These are phyloP conservation scores for Astrocystis sublimbata DNA, from an alignment of 495 filamentous ascomycete genomes.

Conservation along the genomic window DNA sequence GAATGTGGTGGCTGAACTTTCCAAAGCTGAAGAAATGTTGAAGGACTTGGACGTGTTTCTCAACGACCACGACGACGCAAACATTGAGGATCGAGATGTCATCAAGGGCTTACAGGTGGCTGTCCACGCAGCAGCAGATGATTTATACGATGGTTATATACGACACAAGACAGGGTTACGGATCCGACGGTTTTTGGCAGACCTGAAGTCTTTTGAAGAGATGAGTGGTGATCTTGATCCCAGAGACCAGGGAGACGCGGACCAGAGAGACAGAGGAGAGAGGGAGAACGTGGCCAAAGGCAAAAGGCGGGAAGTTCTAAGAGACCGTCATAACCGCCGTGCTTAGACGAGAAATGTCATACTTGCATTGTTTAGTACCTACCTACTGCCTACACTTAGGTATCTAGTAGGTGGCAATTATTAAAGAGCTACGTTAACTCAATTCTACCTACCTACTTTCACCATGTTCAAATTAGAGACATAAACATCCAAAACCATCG, in stretches of 20 bases:
- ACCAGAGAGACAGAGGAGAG: background rate
- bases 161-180: conserved; percentile 46
- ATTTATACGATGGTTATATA: conserved; percentile 46
- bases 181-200: conserved; percentile 48
- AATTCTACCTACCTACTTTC: too few relatives aligned
- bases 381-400: too few relatives aligned
- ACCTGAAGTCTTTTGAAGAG: conserved; percentile 47
- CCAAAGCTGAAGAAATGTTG: conserved; percentile 21
- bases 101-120: conserved; percentile 51
- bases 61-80: conserved; percentile 32
- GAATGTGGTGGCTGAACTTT: conserved; percentile 21
- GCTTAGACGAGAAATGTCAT: conserved; percentile 15
- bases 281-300: background rate
- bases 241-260: background rate
- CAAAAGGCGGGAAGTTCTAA: background rate
- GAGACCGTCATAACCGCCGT: conserved; percentile 1
- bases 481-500: too few relatives aligned
- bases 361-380: conserved; percentile 12
- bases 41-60: conserved; percentile 30
- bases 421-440: conserved; percentile 3
- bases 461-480: too few relatives aligned
- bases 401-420: conserved; percentile 2
- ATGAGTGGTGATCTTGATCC: conserved; percentile 18
- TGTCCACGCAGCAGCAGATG: conserved; percentile 49
- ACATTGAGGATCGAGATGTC: conserved; percentile 44